Evolutionary conservation across 768 basidiomycete genomes (phyloP).

Genomic region (Pleurotus platypus): DNA sequence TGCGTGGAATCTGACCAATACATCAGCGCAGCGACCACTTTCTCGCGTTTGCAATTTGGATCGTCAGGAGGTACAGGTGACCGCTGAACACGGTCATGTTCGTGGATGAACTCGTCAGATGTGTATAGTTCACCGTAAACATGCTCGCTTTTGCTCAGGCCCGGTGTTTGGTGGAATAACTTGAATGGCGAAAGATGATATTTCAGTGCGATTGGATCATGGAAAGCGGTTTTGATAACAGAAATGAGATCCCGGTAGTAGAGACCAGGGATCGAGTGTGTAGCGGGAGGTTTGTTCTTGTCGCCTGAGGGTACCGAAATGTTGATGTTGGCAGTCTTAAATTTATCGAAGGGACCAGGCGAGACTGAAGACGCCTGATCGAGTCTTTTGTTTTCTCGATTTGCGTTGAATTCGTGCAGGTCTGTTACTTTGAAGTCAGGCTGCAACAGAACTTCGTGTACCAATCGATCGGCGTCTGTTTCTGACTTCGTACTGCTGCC

Average conservation of each 20-base stretch:
- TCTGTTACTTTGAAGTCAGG: conserved; percentile 17
- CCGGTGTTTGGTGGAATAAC: conserved; percentile 12
- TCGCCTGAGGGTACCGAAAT: conserved; percentile 22
- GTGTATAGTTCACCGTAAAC: conserved; percentile 14
- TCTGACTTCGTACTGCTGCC: conserved; percentile 22
- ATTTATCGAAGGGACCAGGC: conserved; percentile 11
- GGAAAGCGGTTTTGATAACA: conserved; percentile 20
- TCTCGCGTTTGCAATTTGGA: conserved; percentile 17
- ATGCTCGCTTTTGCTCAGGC: not conserved
- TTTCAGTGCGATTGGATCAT: conserved; percentile 12
- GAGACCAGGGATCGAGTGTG: conserved; percentile 21
- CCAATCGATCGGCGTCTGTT: conserved; percentile 20
- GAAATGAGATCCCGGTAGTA: conserved; percentile 18
- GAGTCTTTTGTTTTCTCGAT: conserved; percentile 16
- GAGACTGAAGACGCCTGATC: conserved; percentile 3
- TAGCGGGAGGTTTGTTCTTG: conserved; percentile 13
- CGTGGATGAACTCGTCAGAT: conserved; percentile 14
- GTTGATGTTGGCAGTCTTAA: conserved; percentile 15
- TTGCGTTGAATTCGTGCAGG: conserved; percentile 12
- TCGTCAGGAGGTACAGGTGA: conserved; percentile 7
- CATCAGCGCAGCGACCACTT: conserved; percentile 23
- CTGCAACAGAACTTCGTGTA: conserved; percentile 18
- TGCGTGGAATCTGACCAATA: conserved; percentile 25
- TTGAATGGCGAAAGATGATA: conserved; percentile 23
- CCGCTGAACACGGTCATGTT: conserved; percentile 12